phyloP scores from a whole-genome alignment of 805 yeast genomes.

The Clavispora fructus region DNA sequence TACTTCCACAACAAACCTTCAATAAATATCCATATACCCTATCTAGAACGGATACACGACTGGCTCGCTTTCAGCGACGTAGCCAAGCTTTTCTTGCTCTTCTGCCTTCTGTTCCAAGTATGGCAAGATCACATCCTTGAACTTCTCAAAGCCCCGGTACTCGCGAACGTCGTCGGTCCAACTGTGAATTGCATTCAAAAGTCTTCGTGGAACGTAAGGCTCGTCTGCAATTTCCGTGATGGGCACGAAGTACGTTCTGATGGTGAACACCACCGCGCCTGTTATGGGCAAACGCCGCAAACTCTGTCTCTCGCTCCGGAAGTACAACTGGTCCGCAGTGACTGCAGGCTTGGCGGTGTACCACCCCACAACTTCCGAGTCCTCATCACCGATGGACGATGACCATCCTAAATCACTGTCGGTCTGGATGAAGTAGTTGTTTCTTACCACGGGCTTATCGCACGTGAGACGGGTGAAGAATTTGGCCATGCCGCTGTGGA shows the following conservation, averaged over 20 bases:
- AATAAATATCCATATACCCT: too few species aligned
- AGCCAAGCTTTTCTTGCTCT: conserved; percentile 44
- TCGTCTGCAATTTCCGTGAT: conserved; percentile 49
- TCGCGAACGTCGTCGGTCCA: conserved; percentile 59
- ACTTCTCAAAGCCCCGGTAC: conserved; percentile 54
- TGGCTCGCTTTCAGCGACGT: conserved; percentile 35
- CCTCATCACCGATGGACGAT: conserved; percentile 54
- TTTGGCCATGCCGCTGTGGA: conserved; percentile 60
- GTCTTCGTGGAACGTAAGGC: conserved; percentile 56
- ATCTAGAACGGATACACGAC: conserved; percentile 39
- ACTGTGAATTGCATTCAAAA: conserved; percentile 52
- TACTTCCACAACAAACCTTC: too few species aligned
- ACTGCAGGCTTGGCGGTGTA: conserved; percentile 51
- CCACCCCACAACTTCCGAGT: conserved; percentile 52
- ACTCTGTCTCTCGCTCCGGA: conserved; percentile 62
- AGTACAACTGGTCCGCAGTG: conserved; percentile 43
- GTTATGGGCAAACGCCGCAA: conserved; percentile 54
- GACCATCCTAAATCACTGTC: conserved; percentile 65
- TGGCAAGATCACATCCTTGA: conserved; percentile 50
- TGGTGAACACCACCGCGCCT: conserved; percentile 56
- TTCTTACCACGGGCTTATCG: conserved; percentile 62
- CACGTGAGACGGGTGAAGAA: conserved; percentile 52
- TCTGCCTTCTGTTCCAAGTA: conserved; percentile 44
- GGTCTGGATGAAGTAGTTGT: conserved; percentile 61
- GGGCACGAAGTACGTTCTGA: conserved; percentile 60